Percentiles rank a stretch among this genome's conserved stretches.
Conservation (phyloP, 805 yeast genomes). For the Spathaspora hagerdaliae region DNA sequence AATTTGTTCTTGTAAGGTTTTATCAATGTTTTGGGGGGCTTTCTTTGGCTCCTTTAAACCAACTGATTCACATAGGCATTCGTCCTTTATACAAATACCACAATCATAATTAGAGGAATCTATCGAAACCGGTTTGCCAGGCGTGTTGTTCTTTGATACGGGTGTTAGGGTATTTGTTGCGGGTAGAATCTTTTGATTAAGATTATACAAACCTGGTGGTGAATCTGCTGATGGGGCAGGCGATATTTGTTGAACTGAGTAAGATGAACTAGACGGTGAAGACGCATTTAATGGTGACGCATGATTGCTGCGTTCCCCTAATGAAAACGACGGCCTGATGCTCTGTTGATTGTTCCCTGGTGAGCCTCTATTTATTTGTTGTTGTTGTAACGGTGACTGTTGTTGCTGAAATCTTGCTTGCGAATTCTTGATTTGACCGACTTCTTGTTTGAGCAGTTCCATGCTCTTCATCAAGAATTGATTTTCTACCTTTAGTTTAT, state of each 20-base stretch:
- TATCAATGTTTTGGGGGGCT: constrained; percentile 6
- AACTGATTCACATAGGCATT: constrained; percentile 58
- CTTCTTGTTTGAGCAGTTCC: constrained; percentile 38
- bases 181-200: not conserved
- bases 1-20: constrained; percentile 28
- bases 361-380: not conserved
- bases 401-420: not conserved
- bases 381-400: not conserved
- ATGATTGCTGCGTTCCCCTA: constrained; percentile 4
- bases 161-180: constrained; percentile 12
- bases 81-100: constrained; percentile 66
- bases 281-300: constrained; percentile 13
- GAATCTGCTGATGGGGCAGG: constrained; percentile 52
- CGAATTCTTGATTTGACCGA: constrained; percentile 16
- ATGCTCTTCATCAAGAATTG: constrained; percentile 36
- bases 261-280: constrained; percentile 25
- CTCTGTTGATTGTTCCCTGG: not conserved
- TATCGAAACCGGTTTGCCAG: constrained; percentile 9
- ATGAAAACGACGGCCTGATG: not conserved
- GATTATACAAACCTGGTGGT: constrained; percentile 28
- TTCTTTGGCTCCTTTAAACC: constrained; percentile 33
- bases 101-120: constrained; percentile 41
- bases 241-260: constrained; percentile 44
- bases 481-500: constrained; percentile 44
- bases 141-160: constrained; percentile 10